Evolutionary conservation across 2,329 filamentous ascomycete species (phyloP), one percentile per base, ranked within the genome.

Genomic region (Paecilomyces variotii): DNA sequence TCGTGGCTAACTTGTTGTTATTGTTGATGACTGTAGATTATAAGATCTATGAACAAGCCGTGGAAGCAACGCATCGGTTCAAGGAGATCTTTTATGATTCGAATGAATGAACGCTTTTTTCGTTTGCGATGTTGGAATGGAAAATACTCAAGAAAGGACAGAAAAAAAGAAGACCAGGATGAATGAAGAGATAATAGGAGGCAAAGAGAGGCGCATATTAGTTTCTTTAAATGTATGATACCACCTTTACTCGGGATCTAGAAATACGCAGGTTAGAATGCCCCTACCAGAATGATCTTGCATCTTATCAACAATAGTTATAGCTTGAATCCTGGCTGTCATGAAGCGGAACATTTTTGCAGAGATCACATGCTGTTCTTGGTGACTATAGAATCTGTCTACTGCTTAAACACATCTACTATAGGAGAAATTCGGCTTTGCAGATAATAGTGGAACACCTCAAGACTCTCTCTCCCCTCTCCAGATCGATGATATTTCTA

Each of bases 11-110:
- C 35, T n/a, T 28, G 27, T 52, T 54, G 30, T 54, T 51, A 25
- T 54, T 35, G 26, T 49, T 30, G 59, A 25, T 30, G 39, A 52
- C 26, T 5, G 6, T 64, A 93, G 91, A 97, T 76, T 90, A 89
- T 74, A 81, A 80, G 56, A 82, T 90, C 34, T 88, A 86, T 60
- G 86, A 90, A 59, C 84, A 87, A 0, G 88, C 97, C 2, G 92
- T 96, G 14, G 89, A 97, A 59, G 87, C 86, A 35, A 94, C 91
- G 34, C 92, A 97, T 75, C 83, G 86, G 55, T 85, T 91, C 71
- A 89, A 88, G 69, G 80, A 85, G 61, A 87, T 97, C 56, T 97
- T 97, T 71, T 91, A 89, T 69, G 82, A 84, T 57, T 79, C 63
- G 10, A 61, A 65, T 24, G 63, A 58, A 65, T 58, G n/a, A n/a